Percentiles rank a stretch among this genome's conserved stretches.
Evolutionary conservation across 192 early-diverging fungal species (phyloP).

Genomic region (Coemansia sp.): DNA sequence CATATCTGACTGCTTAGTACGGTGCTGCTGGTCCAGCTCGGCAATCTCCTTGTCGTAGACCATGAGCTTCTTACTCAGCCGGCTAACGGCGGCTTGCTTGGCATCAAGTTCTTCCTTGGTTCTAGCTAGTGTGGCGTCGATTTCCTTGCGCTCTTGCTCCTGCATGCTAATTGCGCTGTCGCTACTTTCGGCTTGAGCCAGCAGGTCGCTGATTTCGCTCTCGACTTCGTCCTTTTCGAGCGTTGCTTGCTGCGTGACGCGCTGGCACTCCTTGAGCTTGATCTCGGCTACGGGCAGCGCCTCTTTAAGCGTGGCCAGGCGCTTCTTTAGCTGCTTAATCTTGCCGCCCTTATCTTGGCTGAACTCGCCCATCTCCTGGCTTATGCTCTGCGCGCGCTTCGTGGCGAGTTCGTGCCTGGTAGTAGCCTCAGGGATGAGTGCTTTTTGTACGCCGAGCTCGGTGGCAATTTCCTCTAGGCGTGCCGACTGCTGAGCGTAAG

Average conservation of each 20-base stretch:
- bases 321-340: constrained; percentile 76
- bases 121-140: constrained; percentile 51
- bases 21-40: constrained; percentile 64
- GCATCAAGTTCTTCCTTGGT: constrained; percentile 52
- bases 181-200: constrained; percentile 24
- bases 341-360: constrained; percentile 85
- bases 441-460: constrained; percentile 58
- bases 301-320: constrained; percentile 63
- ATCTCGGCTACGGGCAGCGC: constrained; percentile 58
- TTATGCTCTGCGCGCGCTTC: constrained; percentile 61
- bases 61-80: constrained; percentile 63
- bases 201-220: constrained; percentile 37
- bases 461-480: constrained; percentile 31
- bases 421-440: constrained; percentile 56
- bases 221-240: constrained; percentile 51
- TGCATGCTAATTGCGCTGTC: constrained; percentile 48
- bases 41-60: constrained; percentile 79
- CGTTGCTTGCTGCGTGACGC: constrained; percentile 36
- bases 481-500: constrained; percentile 62
- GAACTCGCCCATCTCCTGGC: constrained; percentile 88
- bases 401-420: constrained; percentile 53
- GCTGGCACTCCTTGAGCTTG: constrained; percentile 44
- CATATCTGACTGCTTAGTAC: constrained; percentile 63
- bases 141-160: constrained; percentile 45
- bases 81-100: constrained; percentile 58